Evolutionary conservation across 139 green algal species (phyloP), one percentile per base, ranked within the genome.

Genomic region (Tetradesmus lagerheimii): DNA sequence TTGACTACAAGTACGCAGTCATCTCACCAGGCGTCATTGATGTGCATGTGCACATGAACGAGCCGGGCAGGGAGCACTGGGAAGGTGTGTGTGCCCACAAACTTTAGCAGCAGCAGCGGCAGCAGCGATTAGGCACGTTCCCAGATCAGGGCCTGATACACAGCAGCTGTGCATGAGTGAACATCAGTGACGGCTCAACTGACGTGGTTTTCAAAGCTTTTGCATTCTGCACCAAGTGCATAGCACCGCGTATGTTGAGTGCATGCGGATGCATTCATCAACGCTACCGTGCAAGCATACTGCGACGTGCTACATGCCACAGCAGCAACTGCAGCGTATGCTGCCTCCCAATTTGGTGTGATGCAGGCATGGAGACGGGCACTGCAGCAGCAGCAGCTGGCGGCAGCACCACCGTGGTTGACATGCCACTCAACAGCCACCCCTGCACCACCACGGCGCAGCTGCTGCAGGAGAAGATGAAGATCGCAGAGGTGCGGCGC

Each of bases 341-440:
- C 23, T 67, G 57, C 57, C 12, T 20, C 18, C 8, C 47, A 2
- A 62, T 23, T 14, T 62, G 47, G 1, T 62, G 5, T 12, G n/a
- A 2, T 66, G 38, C 39, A 98, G 96, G 98, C 34, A 94, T 98
- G 6, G 75, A 50, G 8, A 96, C 95, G 0, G 98, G 92, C 23
- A 99, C 98, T 0, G 62, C 35, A 15, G 97, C 97, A n/a, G 98
- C 98, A 9, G 97, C 95, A 14, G 93, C 94, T 1, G 98, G 98
- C 2, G 98, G 98, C 37, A 88, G 98, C 35, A 99, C 98, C 25
- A 98, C 95, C 0, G 53, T 99, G 1, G 90, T 99, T 5, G 98
- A 99, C 91, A 99, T 99, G 98, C 98, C 98, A 0, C 94, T 99
- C 8, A 99, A 99, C 95, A 95, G 85, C 53, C 41, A 93, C 18